These are phyloP conservation scores for Elaphomyces granulatus DNA, from an alignment of 495 filamentous ascomycete genomes.

Conservation along the genomic window DNA sequence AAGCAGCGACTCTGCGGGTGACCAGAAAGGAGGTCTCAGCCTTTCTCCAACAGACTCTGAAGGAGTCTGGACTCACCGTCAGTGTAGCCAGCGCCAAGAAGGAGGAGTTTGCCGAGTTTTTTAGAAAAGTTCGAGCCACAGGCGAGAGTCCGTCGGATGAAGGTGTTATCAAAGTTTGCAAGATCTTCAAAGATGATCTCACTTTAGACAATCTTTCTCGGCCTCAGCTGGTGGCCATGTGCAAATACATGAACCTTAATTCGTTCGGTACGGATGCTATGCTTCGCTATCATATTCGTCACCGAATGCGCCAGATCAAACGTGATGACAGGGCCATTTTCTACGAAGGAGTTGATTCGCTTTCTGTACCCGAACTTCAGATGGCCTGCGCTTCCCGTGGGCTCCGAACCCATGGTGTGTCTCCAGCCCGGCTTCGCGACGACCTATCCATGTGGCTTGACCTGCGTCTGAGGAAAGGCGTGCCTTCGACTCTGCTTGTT, in stretches of 20 bases:
- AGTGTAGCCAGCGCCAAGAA: slow-evolving; percentile 74
- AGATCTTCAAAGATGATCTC: slow-evolving; percentile 97
- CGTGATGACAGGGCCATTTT: slow-evolving; percentile 89
- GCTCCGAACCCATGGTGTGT: slow-evolving; percentile 82
- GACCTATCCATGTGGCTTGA: slow-evolving; percentile 94
- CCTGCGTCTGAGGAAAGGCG: slow-evolving; percentile 77
- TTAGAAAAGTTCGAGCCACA: slow-evolving; percentile 86
- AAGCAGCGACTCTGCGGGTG: slow-evolving; percentile 65
- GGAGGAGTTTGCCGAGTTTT: slow-evolving; percentile 95
- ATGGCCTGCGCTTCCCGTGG: slow-evolving; percentile 80
- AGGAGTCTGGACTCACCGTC: slow-evolving; percentile 82
- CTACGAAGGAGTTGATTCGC: slow-evolving; percentile 84
- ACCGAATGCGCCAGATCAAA: slow-evolving; percentile 99
- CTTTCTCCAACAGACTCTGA: slow-evolving; percentile 80
- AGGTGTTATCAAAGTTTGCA: slow-evolving; percentile 98
- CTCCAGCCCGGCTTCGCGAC: slow-evolving; percentile 72
- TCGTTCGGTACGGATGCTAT: slow-evolving; percentile 93
- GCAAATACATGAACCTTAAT: slow-evolving; percentile 95
- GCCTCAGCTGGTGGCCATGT: slow-evolving; percentile 93
- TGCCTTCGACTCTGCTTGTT: slow-evolving; percentile 88
- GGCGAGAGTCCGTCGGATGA: slow-evolving; percentile 75
- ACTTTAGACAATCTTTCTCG: slow-evolving; percentile 95
- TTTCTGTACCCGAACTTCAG: slow-evolving; percentile 88
- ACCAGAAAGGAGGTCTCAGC: slow-evolving; percentile 88
- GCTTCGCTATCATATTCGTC: slow-evolving; percentile 93